phyloP scores from a whole-genome alignment of 352 stramenopile genomes.

The Phytophthora foliorum region DNA sequence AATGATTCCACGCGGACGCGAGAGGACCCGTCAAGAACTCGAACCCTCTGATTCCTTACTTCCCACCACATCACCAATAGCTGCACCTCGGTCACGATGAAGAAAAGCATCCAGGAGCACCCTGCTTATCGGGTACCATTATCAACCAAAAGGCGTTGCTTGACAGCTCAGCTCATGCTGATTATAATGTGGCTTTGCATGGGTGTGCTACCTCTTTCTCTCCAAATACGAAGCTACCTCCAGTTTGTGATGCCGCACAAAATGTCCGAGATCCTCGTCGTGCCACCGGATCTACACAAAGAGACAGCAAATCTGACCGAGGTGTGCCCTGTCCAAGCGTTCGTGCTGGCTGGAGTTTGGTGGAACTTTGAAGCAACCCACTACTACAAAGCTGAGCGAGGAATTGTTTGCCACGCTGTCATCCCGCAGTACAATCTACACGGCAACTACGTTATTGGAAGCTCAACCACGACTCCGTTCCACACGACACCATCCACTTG shows the following conservation, averaged over 20 bases:
- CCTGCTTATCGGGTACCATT: neutral
- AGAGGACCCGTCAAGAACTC: neutral
- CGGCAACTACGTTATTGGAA: constrained; percentile 32
- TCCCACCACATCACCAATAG: no score
- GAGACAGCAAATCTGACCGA: constrained; percentile 10
- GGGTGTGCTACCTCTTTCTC: constrained; percentile 19
- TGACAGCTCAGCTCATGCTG: constrained; percentile 14
- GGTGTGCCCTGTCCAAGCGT: neutral
- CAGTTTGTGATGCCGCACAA: constrained; percentile 32
- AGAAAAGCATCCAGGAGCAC: neutral
- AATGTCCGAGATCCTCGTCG: constrained; percentile 21
- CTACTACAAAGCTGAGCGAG: constrained; percentile 17
- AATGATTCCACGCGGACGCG: neutral
- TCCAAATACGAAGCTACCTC: constrained; percentile 34
- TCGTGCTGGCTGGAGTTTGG: constrained; percentile 25
- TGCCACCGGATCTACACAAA: neutral
- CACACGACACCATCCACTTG: constrained; percentile 8
- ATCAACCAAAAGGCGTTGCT: neutral
- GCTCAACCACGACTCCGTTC: constrained; percentile 3
- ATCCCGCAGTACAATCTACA: constrained; percentile 38
- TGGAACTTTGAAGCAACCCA: constrained; percentile 32
- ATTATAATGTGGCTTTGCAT: constrained; percentile 21
- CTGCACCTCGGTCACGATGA: neutral
- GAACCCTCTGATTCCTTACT: neutral
- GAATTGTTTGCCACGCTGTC: constrained; percentile 28